Percentiles rank a stretch among this genome's conserved stretches.
Conservation (phyloP, 2,329 filamentous ascomycete genomes). For the Stemphylium vesicarium region DNA sequence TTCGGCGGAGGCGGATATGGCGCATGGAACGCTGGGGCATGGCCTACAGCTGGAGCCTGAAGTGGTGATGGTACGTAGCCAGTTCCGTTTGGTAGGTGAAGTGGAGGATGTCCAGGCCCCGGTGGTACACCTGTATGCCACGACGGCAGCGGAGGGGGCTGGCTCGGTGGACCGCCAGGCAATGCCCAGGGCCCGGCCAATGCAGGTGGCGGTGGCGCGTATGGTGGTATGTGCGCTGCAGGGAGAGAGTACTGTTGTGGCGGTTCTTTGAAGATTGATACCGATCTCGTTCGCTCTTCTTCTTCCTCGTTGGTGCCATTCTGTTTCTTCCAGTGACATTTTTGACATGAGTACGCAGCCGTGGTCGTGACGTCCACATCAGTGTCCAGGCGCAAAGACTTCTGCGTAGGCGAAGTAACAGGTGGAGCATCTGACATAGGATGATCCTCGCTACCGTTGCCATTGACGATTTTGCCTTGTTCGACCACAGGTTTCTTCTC, state of each 20-base stretch:
- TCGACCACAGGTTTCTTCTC: constrained; percentile 27
- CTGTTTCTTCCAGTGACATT: constrained; percentile 56
- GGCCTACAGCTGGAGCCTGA: constrained; percentile 31
- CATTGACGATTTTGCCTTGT: constrained; percentile 29
- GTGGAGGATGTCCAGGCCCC: constrained; percentile 29
- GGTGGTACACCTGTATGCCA: constrained; percentile 40
- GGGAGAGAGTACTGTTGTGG: constrained; percentile 41
- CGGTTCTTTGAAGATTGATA: constrained; percentile 40
- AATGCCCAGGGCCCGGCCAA: constrained; percentile 30
- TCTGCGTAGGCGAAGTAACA: constrained; percentile 21
- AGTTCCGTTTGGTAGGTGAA: constrained; percentile 42
- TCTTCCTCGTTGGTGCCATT: constrained; percentile 42
- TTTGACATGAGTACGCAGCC: constrained; percentile 53
- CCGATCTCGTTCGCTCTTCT: constrained; percentile 38
- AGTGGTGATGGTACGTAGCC: constrained; percentile 32
- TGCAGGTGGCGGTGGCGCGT: constrained; percentile 26
- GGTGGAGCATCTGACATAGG: constrained; percentile 40
- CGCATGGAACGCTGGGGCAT: constrained; percentile 41
- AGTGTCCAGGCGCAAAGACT: constrained; percentile 32
- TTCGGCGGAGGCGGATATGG: constrained; percentile 41
- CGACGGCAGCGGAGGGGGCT: constrained; percentile 38
- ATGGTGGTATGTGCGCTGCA: constrained; percentile 41
- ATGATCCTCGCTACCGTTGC: constrained; percentile 32
- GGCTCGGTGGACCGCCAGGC: constrained; percentile 27
- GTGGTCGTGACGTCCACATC: constrained; percentile 21